Percentiles rank a stretch among this genome's conserved stretches.
Conservation (phyloP, 768 basidiomycete genomes). For the Russula ochroleuca region DNA sequence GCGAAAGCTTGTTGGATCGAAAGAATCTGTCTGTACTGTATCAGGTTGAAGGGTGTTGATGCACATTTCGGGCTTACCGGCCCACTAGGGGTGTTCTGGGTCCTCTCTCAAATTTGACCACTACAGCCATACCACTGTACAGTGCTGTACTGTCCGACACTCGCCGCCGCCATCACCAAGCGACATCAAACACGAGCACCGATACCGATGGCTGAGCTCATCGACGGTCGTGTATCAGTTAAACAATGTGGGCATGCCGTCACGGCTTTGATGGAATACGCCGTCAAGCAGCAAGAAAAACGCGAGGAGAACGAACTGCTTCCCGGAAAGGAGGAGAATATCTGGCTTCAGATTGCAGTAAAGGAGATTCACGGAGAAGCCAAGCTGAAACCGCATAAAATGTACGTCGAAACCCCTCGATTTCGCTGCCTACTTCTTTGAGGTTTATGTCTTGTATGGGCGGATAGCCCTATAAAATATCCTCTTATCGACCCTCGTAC, state of each 20-base stretch:
- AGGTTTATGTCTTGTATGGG: not conserved
- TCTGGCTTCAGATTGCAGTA: constrained; percentile 87
- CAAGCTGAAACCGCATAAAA: constrained; percentile 75
- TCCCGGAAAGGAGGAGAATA: constrained; percentile 71
- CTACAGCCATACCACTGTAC: not conserved
- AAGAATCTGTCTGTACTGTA: too few relatives aligned
- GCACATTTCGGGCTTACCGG: not conserved
- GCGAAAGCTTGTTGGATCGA: not conserved
- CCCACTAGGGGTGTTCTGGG: constrained; percentile 3
- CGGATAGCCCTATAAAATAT: constrained; percentile 64
- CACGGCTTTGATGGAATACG: constrained; percentile 70
- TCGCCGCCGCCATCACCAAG: not conserved
- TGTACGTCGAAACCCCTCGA: constrained; percentile 51
- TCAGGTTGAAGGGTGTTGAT: too few relatives aligned
- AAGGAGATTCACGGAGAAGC: constrained; percentile 75
- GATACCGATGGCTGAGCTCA: constrained; percentile 39
- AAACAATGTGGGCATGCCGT: constrained; percentile 76
- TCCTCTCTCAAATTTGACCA: not conserved
- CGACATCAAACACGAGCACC: too few relatives aligned
- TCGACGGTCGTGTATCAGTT: constrained; percentile 65
- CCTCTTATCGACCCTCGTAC: constrained; percentile 81
- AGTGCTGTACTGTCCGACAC: not conserved
- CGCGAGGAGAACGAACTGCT: constrained; percentile 71
- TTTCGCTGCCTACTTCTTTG: not conserved
- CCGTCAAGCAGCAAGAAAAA: constrained; percentile 56